These are phyloP conservation scores for Neopestalotiopsis sp. DNA, from an alignment of 2,329 filamentous ascomycete genomes.

Conservation along the genomic window DNA sequence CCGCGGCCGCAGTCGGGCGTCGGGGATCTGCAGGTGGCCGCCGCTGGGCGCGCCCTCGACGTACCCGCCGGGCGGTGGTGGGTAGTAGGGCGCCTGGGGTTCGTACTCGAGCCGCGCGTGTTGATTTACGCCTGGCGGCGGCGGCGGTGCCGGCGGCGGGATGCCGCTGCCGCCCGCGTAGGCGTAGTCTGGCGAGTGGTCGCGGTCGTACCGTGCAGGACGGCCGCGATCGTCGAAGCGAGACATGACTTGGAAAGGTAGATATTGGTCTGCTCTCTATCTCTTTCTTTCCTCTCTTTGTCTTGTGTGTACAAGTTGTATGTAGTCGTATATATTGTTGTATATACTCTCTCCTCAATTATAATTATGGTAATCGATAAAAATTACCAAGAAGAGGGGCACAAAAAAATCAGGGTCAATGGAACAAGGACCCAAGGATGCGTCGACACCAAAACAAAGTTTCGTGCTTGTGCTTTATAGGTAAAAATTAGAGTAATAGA, in stretches of 20 bases:
- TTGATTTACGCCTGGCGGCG: neutral
- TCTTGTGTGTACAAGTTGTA: neutral
- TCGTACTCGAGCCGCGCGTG: constrained; percentile 41
- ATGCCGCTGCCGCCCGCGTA: constrained; percentile 17
- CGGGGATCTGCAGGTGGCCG: constrained; percentile 30
- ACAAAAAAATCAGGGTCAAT: neutral
- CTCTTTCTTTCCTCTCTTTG: neutral
- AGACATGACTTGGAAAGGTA: constrained; percentile 8
- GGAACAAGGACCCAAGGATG: neutral
- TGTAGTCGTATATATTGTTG: neutral
- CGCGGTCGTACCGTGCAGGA: neutral
- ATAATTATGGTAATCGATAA: neutral
- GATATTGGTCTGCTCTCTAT: neutral
- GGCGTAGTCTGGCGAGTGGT: constrained; percentile 17
- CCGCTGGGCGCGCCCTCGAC: constrained; percentile 11
- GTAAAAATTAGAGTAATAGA: neutral
- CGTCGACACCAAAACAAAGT: neutral
- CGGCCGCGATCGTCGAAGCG: constrained; percentile 16
- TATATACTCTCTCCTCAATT: neutral
- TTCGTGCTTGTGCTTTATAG: neutral
- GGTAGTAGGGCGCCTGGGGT: constrained; percentile 43
- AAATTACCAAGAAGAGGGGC: neutral
- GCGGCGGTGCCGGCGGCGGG: constrained; percentile 8
- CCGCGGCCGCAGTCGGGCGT: constrained; percentile 32
- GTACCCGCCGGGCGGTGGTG: constrained; percentile 25